Percentiles rank a stretch among this genome's conserved stretches.
Evolutionary conservation across 2,329 filamentous ascomycete genomes (phyloP).

Genomic region (Xylaria digitata): DNA sequence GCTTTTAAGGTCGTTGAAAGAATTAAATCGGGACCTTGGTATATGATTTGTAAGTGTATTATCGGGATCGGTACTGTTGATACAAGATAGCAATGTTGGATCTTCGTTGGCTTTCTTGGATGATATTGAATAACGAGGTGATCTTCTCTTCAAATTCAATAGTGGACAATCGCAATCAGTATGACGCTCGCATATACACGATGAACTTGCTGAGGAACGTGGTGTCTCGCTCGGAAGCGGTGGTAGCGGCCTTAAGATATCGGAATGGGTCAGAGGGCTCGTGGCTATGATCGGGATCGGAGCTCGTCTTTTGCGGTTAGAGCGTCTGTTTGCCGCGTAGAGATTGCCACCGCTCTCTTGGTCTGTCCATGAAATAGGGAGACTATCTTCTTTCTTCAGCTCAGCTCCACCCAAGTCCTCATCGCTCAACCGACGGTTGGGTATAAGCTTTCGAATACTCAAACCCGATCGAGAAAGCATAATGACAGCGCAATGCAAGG

Average conservation of each 20-base stretch:
- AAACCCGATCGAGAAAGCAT: slow-evolving; percentile 57
- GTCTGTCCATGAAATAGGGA: slow-evolving; percentile 20
- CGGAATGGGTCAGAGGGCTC: slow-evolving; percentile 55
- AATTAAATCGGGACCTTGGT: slow-evolving; percentile 36
- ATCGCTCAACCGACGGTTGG: slow-evolving; percentile 48
- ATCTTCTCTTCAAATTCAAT: slow-evolving; percentile 48
- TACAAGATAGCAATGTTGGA: slow-evolving; percentile 43
- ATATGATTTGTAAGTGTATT: slow-evolving; percentile 44
- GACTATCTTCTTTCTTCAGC: slow-evolving; percentile 35
- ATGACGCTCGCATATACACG: slow-evolving; percentile 57
- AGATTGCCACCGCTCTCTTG: slow-evolving; percentile 41
- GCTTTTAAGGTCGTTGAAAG: slow-evolving; percentile 9
- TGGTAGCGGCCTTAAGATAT: slow-evolving; percentile 54
- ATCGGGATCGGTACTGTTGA: slow-evolving; percentile 44
- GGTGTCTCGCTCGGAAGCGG: slow-evolving; percentile 54
- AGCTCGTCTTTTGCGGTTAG: slow-evolving; percentile 48
- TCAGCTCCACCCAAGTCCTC: slow-evolving; percentile 44
- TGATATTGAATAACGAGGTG: slow-evolving; percentile 52
- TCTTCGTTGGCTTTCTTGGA: slow-evolving; percentile 45
- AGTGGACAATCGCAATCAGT: slow-evolving; percentile 44
- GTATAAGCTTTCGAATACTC: slow-evolving; percentile 58
- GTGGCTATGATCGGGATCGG: slow-evolving; percentile 55
- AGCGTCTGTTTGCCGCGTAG: slow-evolving; percentile 45
- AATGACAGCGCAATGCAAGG: slow-evolving; percentile 47
- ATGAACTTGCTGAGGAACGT: slow-evolving; percentile 59